Conservation (phyloP, 2,329 filamentous ascomycete genomes). For the Xylariaceae sp. region DNA sequence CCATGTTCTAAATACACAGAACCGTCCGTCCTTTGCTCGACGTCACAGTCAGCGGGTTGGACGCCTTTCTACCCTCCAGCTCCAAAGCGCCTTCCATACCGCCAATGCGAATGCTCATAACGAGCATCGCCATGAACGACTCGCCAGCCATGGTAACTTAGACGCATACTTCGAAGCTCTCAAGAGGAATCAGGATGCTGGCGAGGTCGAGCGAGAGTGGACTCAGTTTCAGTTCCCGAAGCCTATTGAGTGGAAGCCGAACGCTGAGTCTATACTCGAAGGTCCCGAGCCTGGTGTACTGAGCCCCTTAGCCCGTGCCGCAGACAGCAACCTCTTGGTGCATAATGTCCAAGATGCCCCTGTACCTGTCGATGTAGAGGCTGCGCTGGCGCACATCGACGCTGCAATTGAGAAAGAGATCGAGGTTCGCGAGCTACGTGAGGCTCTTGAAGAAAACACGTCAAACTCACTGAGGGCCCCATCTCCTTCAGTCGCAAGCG, state of each 20-base stretch:
- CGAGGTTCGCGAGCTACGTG: conserved; percentile 42
- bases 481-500: conserved; percentile 46
- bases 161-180: conserved; percentile 92
- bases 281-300: conserved; percentile 65
- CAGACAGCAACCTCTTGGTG: conserved; percentile 36
- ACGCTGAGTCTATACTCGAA: conserved; percentile 58
- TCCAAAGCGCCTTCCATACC: conserved; percentile 79
- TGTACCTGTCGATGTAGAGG: conserved; percentile 56
- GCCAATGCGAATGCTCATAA: conserved; percentile 56
- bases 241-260: conserved; percentile 85
- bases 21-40: conserved; percentile 66
- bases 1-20: conserved; percentile 76
- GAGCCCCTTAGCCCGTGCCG: conserved; percentile 52
- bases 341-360: conserved; percentile 43
- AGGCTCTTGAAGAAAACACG: conserved; percentile 37
- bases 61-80: conserved; percentile 66
- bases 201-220: conserved; percentile 79
- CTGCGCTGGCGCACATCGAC: conserved; percentile 80
- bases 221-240: conserved; percentile 89
- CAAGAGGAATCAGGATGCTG: conserved; percentile 64
- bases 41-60: conserved; percentile 61
- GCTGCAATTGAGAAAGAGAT: conserved; percentile 81
- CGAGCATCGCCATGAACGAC: conserved; percentile 63
- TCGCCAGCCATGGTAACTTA: conserved; percentile 66
- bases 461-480: conserved; percentile 45